phyloP scores from a whole-genome alignment of 1,139 yeast genomes.

The Barnettozyma hawaiiensis region DNA sequence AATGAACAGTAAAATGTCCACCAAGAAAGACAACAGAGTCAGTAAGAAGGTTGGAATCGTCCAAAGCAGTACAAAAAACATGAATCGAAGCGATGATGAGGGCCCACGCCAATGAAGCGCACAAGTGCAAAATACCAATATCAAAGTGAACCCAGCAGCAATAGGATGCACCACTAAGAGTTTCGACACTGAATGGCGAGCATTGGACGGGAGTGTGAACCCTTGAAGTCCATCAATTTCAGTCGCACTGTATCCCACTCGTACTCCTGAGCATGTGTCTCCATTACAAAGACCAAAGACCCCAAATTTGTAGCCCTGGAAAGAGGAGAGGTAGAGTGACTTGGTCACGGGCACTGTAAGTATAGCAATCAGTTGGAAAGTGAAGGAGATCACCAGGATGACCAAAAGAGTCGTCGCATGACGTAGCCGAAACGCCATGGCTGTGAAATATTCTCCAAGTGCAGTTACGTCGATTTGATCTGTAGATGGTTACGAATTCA shows the following conservation, averaged over 20 bases:
- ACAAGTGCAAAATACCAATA: conserved; percentile 37
- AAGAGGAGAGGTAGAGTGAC: conserved; percentile 42
- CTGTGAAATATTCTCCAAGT: background rate
- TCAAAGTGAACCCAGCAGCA: conserved; percentile 69
- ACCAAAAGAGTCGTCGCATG: conserved; percentile 36
- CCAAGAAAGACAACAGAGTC: conserved; percentile 48
- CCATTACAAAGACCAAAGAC: conserved; percentile 74
- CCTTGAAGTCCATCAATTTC: conserved; percentile 30
- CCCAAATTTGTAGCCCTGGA: conserved; percentile 59
- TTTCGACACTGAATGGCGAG: conserved; percentile 63
- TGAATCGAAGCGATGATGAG: conserved; percentile 27
- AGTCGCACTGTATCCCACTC: conserved; percentile 44
- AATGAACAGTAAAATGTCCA: conserved; percentile 50
- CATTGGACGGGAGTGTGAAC: conserved; percentile 47
- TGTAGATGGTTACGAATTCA: too few relatives aligned
- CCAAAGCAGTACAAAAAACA: conserved; percentile 31
- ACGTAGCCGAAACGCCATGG: conserved; percentile 30
- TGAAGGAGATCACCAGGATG: conserved; percentile 43
- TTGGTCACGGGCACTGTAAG: conserved; percentile 59
- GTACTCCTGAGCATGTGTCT: conserved; percentile 43
- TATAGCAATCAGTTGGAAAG: conserved; percentile 48
- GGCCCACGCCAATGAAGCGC: conserved; percentile 37
- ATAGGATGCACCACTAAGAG: conserved; percentile 76
- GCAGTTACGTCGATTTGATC: background rate
- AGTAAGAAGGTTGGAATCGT: conserved; percentile 44